Base-by-base conservation (phyloP, 371 early-diverging fungal species). In the Zychaea mexicana region DNA sequence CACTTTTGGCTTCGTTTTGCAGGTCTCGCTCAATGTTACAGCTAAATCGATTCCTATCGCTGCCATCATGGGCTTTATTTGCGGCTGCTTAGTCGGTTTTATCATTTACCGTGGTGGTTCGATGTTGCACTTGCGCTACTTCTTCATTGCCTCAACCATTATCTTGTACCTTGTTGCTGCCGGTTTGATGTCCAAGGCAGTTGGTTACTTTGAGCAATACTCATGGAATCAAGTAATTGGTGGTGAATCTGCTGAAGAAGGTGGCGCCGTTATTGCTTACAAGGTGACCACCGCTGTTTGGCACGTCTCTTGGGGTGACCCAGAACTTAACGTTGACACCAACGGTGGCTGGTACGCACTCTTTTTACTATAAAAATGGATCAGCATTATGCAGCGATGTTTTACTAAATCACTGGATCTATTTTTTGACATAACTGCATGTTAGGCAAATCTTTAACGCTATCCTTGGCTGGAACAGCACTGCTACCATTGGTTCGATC, bases 31-130 rank as follows among this genome's bases (percentile, higher is more conserved):
- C 30, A 73, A 83, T 42, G 86, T 88, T 28, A 70, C 79, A 17
- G 85, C 88, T 2, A 79, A 80, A 28, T 82, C 92, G 1, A 88
- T 95, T 61, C 95, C 95, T 15, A 71, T 92, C 39, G 89, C 95
- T 12, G 89, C 85, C 33, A 71, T 91, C 19, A 74, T 73, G 33
- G 95, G 94, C 4, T 62, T 92, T 33, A 21, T 88, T 2, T 70
- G 84, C 47, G 95, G 94, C 32, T 46, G 64, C 52, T 8, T 85
- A 9, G 70, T 95, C 49, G 95, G 95, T 19, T 84, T 70, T 49
- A 27, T 88, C 22, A 84, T 93, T 49, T 93, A 90, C 72, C 81
- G 83, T 55, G 86, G 86, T 55, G 92, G 92, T 8, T 83, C 82
- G 63, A 67, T 81, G 21, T 67, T 93, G 69, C 73, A 79, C 4